Conservation (phyloP, 495 filamentous ascomycete species). For the Chlorociboria aeruginascens region DNA sequence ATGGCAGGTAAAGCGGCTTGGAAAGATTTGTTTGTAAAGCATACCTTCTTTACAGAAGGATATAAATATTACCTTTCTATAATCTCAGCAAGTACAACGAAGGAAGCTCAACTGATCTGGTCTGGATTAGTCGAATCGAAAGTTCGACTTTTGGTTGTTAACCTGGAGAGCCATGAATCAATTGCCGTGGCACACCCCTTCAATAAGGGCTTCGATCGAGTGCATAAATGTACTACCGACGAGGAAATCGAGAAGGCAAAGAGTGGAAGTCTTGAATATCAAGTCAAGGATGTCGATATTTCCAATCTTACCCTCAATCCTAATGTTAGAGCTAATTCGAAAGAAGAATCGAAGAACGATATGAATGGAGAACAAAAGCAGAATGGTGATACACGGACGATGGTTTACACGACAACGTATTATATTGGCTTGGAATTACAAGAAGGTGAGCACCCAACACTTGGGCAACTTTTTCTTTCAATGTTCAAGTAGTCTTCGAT, state of each 20-base stretch:
- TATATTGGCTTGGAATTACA: conserved; percentile 73
- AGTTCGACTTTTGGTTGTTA: conserved; percentile 68
- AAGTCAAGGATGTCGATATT: conserved; percentile 34
- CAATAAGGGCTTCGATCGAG: conserved; percentile 80
- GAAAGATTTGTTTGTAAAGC: conserved; percentile 78
- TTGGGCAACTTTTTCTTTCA: not conserved
- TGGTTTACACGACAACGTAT: conserved; percentile 74
- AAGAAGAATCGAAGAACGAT: not conserved
- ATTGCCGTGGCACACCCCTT: conserved; percentile 83
- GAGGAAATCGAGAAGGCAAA: conserved; percentile 58
- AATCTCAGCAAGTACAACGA: conserved; percentile 72
- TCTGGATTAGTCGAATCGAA: conserved; percentile 90
- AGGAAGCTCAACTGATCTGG: conserved; percentile 77
- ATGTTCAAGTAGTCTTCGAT: not conserved
- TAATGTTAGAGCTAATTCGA: conserved; percentile 21
- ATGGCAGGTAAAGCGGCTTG: conserved; percentile 60
- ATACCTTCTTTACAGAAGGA: conserved; percentile 81
- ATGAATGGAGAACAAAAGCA: conserved; percentile 19
- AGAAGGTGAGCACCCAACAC: conserved; percentile 41
- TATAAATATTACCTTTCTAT: conserved; percentile 94
- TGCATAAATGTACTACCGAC: conserved; percentile 60
- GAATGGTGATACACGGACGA: conserved; percentile 24
- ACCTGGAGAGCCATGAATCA: conserved; percentile 60
- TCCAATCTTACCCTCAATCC: conserved; percentile 46
- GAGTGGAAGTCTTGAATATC: conserved; percentile 55